Evolutionary conservation across 495 filamentous ascomycete genomes (phyloP).

Genomic region (Stereocaulon alpinum): DNA sequence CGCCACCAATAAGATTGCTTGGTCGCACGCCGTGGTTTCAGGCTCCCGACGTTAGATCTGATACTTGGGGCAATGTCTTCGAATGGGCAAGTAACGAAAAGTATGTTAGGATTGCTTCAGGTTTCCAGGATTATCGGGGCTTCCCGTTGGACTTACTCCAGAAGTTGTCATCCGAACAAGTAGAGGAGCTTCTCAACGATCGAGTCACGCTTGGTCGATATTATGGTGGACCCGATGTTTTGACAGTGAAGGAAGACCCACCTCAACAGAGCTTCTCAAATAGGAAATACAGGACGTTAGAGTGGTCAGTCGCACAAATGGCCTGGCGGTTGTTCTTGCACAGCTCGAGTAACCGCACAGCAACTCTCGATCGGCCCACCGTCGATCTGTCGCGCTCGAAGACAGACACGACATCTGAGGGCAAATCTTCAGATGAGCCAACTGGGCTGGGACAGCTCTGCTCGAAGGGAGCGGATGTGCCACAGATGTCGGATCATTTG

Average conservation of each 20-base stretch:
- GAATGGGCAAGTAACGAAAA: constrained; percentile 12
- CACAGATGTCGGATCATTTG: no score
- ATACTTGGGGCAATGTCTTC: constrained; percentile 17
- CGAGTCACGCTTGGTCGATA: constrained; percentile 11
- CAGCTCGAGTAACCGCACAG: background rate
- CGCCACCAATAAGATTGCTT: background rate
- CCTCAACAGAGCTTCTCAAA: background rate
- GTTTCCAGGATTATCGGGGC: constrained; percentile 20
- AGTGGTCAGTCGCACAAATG: constrained; percentile 22
- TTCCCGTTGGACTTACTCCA: constrained; percentile 15
- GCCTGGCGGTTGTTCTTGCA: constrained; percentile 12
- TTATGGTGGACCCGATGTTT: constrained; percentile 11
- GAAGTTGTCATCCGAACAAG: constrained; percentile 10
- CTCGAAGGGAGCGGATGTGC: no score
- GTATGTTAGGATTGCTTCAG: constrained; percentile 2
- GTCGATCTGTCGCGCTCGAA: background rate
- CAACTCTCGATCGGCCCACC: background rate
- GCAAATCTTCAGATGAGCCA: no score
- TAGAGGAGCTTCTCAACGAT: constrained; percentile 9
- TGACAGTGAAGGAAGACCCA: background rate
- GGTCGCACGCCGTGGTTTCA: background rate
- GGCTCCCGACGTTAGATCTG: background rate
- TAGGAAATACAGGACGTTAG: constrained; percentile 19
- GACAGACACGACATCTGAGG: no score
- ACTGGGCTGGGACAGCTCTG: no score